Evolutionary conservation across 306 rosid species (phyloP), one percentile per base, ranked within the genome.

Genomic region (Quercus cerris): DNA sequence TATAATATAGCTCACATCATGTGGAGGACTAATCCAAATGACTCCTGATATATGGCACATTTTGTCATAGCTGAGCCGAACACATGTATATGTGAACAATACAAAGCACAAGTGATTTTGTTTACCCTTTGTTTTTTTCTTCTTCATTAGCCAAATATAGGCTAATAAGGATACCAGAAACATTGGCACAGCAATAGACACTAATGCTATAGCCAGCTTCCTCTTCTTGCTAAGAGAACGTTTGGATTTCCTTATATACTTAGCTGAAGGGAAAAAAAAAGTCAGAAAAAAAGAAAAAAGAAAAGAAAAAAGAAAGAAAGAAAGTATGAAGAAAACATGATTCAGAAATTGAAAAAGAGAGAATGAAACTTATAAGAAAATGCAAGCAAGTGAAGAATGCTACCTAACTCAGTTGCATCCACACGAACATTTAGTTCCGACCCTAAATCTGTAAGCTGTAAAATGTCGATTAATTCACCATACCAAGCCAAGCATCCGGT

Each of bases 401-500:
- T 70, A 78, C 81, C 70, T 38, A 78, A 57, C 44, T 78, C 70
- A 3, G 51, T 35, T 11, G 76, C 81, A 31, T 73, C 69, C 20
- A 74, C 77, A 61, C 85, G 78, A 68, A 81, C 38, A 74, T 73
- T 58, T 44, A 84, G 52, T 27, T 77, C 85, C 18, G 3, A 12
- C 22, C 85, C 84, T 1, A 56, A 76, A 28, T 7, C 18, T 13
- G 76, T 3, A 61, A 62, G 35, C 73, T 30, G 55, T 38, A 41
- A 11, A 71, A 69, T 64, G 31, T 84, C 90, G 62, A 79, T 38
- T 33, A 87, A 67, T n/a, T 56, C 61, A 30, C 80, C 38, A 51
- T 75, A 79, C 86, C 86, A 84, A 8, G 72, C 61, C 76, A 87
- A 80, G 56, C 90, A 84, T 5, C 59, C 70, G 23, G 51, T 68